Conservation (phyloP, 1,284 basidiomycete species). For the Rhizoctonia solani region DNA sequence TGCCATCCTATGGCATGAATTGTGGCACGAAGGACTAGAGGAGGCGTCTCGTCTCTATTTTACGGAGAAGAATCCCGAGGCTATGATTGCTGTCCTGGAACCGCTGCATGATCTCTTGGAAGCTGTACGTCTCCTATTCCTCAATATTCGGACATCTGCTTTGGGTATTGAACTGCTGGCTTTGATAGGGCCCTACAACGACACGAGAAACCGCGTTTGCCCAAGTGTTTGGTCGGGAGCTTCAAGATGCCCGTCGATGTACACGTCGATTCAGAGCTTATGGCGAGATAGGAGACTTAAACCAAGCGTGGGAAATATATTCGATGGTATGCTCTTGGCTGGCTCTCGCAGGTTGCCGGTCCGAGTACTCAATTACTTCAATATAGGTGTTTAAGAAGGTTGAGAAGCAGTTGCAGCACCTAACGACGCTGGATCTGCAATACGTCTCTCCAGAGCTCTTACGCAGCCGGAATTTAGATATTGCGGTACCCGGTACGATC, state of each 20-base stretch:
- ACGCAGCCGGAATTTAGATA: conserved; percentile 85
- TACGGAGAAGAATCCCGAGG: conserved; percentile 98
- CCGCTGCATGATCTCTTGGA: conserved; percentile 95
- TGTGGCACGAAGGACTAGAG: conserved; percentile 99
- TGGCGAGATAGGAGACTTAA: conserved; percentile 88
- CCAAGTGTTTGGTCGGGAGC: conserved; percentile 92
- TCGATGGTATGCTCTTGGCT: conserved; percentile 63
- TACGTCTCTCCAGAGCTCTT: conserved; percentile 95
- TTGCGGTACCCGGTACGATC: conserved; percentile 86
- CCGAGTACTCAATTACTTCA: conserved; percentile 1
- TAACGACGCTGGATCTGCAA: conserved; percentile 93
- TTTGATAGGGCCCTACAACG: conserved; percentile 84
- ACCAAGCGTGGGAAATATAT: conserved; percentile 99
- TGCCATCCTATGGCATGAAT: conserved; percentile 98
- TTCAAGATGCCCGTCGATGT: conserved; percentile 93
- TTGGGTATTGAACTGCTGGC: not conserved
- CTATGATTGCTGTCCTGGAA: conserved; percentile 94
- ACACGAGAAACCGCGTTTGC: conserved; percentile 94
- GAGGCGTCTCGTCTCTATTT: conserved; percentile 98
- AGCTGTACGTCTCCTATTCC: conserved; percentile 56
- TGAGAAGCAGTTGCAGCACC: conserved; percentile 88
- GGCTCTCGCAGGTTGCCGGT: not conserved
- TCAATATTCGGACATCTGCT: not conserved
- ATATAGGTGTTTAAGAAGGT: conserved; percentile 92
- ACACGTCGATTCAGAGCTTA: conserved; percentile 85